phyloP scores from a whole-genome alignment of 1,284 basidiomycete species.

The Moesziomyces antarcticus region DNA sequence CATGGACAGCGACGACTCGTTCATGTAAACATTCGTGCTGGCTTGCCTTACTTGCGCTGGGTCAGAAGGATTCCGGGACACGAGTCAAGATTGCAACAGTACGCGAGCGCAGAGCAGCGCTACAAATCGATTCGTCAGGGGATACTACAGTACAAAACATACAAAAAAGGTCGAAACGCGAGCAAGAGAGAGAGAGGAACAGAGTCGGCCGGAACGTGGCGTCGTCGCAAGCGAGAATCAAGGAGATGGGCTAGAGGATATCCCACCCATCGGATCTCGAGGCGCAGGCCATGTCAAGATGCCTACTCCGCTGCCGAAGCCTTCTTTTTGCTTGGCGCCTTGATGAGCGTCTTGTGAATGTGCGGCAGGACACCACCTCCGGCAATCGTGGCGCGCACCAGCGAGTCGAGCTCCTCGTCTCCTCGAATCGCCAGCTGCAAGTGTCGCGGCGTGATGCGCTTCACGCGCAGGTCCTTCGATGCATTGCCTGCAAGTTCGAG shows the following conservation, averaged over 20 bases:
- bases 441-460: conserved; percentile 95
- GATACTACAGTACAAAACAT: conserved; percentile 40
- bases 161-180: conserved; percentile 25
- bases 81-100: not conserved
- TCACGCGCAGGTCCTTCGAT: conserved; percentile 92
- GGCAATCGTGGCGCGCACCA: conserved; percentile 73
- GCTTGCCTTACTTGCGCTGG: no score
- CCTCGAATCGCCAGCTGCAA: conserved; percentile 93
- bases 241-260: not conserved
- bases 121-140: conserved; percentile 9
- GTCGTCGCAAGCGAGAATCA: not conserved
- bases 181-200: conserved; percentile 24
- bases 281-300: not conserved
- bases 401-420: conserved; percentile 83
- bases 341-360: conserved; percentile 81
- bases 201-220: conserved; percentile 5
- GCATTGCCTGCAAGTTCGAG: conserved; percentile 95
- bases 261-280: not conserved
- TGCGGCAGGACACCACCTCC: conserved; percentile 94
- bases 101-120: not conserved
- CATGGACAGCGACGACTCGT: conserved; percentile 59
- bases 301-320: conserved; percentile 31
- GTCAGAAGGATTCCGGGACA: not conserved
- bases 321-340: conserved; percentile 55
- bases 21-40: conserved; percentile 44